Conservation (phyloP, 2,329 filamentous ascomycete species). For the Ophiostoma sp. region DNA sequence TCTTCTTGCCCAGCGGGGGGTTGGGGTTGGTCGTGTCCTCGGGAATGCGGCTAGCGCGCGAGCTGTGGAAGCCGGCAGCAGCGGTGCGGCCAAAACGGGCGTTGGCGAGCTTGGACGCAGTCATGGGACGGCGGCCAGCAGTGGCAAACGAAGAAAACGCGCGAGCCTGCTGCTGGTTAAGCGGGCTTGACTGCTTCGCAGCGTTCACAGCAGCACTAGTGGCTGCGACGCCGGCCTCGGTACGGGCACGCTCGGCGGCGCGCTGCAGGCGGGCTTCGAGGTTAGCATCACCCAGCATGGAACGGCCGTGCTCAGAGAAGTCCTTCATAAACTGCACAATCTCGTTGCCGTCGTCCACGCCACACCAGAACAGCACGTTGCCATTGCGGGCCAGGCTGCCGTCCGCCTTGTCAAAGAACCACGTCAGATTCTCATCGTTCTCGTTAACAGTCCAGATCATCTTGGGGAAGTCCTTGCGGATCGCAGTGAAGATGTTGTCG, state of each 20-base stretch:
- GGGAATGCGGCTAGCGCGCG: conserved; percentile 47
- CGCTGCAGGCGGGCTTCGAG: conserved; percentile 78
- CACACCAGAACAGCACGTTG: conserved; percentile 95
- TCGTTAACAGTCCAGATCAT: conserved; percentile 95
- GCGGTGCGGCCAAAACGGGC: conserved; percentile 24
- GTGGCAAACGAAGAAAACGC: conserved; percentile 56
- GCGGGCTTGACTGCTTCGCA: conserved; percentile 24
- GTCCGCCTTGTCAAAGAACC: conserved; percentile 97
- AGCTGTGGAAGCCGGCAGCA: conserved; percentile 24
- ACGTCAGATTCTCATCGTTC: conserved; percentile 92
- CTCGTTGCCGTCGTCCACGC: conserved; percentile 73
- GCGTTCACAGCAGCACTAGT: conserved; percentile 19
- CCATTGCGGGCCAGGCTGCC: conserved; percentile 81
- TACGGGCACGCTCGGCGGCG: conserved; percentile 56
- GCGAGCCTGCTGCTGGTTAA: conserved; percentile 48
- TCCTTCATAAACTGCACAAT: conserved; percentile 78
- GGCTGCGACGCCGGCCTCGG: conserved; percentile 35
- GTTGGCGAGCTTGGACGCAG: conserved; percentile 33
- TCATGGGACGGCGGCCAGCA: conserved; percentile 30
- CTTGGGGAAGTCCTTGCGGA: conserved; percentile 89
- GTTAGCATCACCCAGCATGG: conserved; percentile 86
- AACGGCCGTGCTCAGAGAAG: conserved; percentile 73
- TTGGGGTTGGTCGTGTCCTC: conserved; percentile 75
- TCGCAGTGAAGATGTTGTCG: conserved; percentile 87
- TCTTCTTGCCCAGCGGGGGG: conserved; percentile 82